Base-by-base conservation (phyloP, 192 early-diverging fungal genomes). In the Geranomyces michiganensis region DNA sequence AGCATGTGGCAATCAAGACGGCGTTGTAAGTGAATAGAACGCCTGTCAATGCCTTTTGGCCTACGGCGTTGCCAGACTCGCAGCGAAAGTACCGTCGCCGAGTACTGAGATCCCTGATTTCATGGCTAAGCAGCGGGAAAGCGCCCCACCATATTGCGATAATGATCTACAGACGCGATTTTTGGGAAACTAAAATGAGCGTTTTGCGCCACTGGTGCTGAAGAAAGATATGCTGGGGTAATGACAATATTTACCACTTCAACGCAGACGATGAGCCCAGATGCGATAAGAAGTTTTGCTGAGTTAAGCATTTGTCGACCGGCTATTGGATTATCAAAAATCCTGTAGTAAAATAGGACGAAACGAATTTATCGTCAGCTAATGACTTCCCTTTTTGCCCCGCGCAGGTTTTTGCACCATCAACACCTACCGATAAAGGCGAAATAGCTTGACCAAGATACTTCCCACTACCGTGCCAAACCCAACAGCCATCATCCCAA, bases 261-360 rank as follows among this genome's bases (percentile, higher is more conserved):
- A 6, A 7, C 26, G 17, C 14, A 15, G 21, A 69, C 41, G 41
- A 69, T 45, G 17, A 15, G 33, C 1, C 56, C 68, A n/a, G 68
- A 44, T 7, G 55, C 53, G 10, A 36, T 15, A 1, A 69, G 24
- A 5, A 69, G 56, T n/a, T 17, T 32, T n/a, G 14, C 15, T 21
- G 68, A 59, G 44, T 15, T 45, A 27, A 69, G 27, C 4, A 26
- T 21, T 31, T 36, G 29, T 8, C 41, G 15, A 6, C 26, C 17
- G 7, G 68, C 68, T 14, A 56, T 41, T n/a, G 31, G 27, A 45
- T 69, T 69, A 21, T 69, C 68, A 60, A 69, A 69, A 60, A 69
- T 69, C 31, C 68, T 69, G 24, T 6, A 32, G 30, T 8, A 41
- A 41, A 41, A 53, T 6, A 3, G 8, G 7, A 17, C 29, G 26